These are phyloP conservation scores for Didymella lethalis DNA, from an alignment of 2,329 filamentous ascomycete genomes.

Conservation along the genomic window DNA sequence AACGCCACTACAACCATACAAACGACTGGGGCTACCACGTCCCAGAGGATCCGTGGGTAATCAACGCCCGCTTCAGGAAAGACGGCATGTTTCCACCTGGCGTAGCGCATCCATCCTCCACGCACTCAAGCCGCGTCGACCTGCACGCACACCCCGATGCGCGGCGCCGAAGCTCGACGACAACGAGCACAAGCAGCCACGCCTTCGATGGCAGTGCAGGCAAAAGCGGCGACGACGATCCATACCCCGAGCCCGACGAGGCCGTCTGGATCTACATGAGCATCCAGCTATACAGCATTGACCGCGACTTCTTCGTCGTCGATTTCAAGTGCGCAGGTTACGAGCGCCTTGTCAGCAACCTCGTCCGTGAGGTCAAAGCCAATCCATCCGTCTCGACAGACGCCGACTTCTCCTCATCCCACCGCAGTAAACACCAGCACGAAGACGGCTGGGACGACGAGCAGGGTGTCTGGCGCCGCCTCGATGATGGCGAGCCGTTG, in stretches of 20 bases:
- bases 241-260: slow-evolving; percentile 60
- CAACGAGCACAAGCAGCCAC: slow-evolving; percentile 44
- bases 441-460: slow-evolving; percentile 47
- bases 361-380: slow-evolving; percentile 52
- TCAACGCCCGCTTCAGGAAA: slow-evolving; percentile 87
- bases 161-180: slow-evolving; percentile 43
- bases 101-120: slow-evolving; percentile 58
- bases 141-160: slow-evolving; percentile 47
- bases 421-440: slow-evolving; percentile 26
- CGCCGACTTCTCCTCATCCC: slow-evolving; percentile 20
- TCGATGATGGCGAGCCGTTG: slow-evolving; percentile 44
- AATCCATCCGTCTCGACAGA: slow-evolving; percentile 18
- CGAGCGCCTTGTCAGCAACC: slow-evolving; percentile 74
- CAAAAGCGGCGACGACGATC: slow-evolving; percentile 25
- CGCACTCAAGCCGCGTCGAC: slow-evolving; percentile 58
- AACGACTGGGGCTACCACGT: slow-evolving; percentile 75
- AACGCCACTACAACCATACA: slow-evolving; percentile 54
- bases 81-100: slow-evolving; percentile 72
- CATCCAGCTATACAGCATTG: slow-evolving; percentile 74
- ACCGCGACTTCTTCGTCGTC: slow-evolving; percentile 90
- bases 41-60: slow-evolving; percentile 95
- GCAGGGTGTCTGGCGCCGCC: slow-evolving; percentile 45
- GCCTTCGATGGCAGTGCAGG: slow-evolving; percentile 41
- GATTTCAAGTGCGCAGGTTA: slow-evolving; percentile 99
- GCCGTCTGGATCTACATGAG: slow-evolving; percentile 93